phyloP scores from a whole-genome alignment of 2,329 filamentous ascomycete species.

The Penicillium sp. region DNA sequence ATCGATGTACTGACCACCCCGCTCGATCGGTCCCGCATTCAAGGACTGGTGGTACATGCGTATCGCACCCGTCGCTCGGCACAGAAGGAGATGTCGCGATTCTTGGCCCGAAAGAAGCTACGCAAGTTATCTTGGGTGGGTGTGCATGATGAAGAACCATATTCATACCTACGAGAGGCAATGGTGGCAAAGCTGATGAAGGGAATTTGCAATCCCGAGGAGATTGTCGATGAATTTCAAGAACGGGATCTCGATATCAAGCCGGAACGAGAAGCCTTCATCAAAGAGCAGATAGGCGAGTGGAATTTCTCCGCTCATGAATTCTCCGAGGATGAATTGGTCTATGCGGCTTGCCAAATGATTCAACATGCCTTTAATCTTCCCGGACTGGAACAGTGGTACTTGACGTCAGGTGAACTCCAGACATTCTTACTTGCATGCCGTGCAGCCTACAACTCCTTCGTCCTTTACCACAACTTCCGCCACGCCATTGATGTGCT shows the following conservation, averaged over 20 bases:
- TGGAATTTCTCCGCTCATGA: conserved; percentile 92
- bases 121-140: conserved; percentile 92
- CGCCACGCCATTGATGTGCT: conserved; percentile 95
- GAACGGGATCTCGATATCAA: conserved; percentile 66
- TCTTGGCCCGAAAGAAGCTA: conserved; percentile 69
- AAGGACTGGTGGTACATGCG: conserved; percentile 76
- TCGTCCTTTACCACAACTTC: conserved; percentile 98
- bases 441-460: conserved; percentile 90
- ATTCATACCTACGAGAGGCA: conserved; percentile 83
- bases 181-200: conserved; percentile 91
- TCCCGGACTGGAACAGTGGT: conserved; percentile 78
- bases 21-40: conserved; percentile 69
- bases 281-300: conserved; percentile 68
- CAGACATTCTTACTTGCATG: conserved; percentile 84
- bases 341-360: conserved; percentile 83
- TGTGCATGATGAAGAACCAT: conserved; percentile 78
- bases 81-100: conserved; percentile 67
- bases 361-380: conserved; percentile 82
- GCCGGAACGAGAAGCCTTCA: conserved; percentile 61
- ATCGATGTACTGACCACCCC: conserved; percentile 82
- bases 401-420: conserved; percentile 77
- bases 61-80: conserved; percentile 80
- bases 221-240: conserved; percentile 60
- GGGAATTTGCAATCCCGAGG: conserved; percentile 75
- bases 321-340: conserved; percentile 84